These are phyloP conservation scores for Byssothecium circinans DNA, from an alignment of 2,329 filamentous ascomycete genomes.

Conservation along the genomic window DNA sequence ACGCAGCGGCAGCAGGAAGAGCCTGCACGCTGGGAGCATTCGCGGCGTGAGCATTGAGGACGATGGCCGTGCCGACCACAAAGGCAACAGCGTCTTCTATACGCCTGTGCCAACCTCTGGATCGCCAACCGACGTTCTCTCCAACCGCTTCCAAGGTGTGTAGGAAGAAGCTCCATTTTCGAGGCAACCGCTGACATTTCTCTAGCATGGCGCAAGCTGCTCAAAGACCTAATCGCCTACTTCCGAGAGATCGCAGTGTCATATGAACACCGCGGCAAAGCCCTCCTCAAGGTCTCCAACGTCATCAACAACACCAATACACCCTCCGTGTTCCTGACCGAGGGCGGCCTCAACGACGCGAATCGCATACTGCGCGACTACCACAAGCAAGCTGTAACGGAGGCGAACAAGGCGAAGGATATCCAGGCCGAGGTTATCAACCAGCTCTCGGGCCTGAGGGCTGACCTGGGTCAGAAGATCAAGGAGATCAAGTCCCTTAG, in stretches of 20 bases:
- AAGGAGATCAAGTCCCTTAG: conserved; percentile 96
- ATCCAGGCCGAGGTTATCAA: conserved; percentile 91
- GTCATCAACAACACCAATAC: conserved; percentile 77
- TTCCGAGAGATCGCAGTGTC: conserved; percentile 89
- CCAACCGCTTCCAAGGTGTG: conserved; percentile 85
- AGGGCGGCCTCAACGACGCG: conserved; percentile 86
- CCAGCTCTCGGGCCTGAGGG: conserved; percentile 80
- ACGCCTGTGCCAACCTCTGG: conserved; percentile 87
- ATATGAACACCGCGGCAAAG: conserved; percentile 84
- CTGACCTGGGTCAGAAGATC: conserved; percentile 91
- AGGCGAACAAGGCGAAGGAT: conserved; percentile 85
- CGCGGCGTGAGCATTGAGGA: conserved; percentile 75
- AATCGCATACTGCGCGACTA: conserved; percentile 77
- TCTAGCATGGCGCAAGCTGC: conserved; percentile 89
- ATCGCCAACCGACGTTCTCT: conserved; percentile 83
- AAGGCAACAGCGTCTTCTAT: conserved; percentile 81
- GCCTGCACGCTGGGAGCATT: conserved; percentile 83
- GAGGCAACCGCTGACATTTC: conserved; percentile 17
- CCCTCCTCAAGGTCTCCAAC: conserved; percentile 78
- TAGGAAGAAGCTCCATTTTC: background rate
- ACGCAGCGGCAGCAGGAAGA: conserved; percentile 77
- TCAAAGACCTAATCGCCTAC: conserved; percentile 92
- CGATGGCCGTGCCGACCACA: conserved; percentile 65
- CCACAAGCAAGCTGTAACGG: conserved; percentile 76
- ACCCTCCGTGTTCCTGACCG: conserved; percentile 74